Conservation (phyloP, 164 flowering plant genomes). For the Sedum album region DNA sequence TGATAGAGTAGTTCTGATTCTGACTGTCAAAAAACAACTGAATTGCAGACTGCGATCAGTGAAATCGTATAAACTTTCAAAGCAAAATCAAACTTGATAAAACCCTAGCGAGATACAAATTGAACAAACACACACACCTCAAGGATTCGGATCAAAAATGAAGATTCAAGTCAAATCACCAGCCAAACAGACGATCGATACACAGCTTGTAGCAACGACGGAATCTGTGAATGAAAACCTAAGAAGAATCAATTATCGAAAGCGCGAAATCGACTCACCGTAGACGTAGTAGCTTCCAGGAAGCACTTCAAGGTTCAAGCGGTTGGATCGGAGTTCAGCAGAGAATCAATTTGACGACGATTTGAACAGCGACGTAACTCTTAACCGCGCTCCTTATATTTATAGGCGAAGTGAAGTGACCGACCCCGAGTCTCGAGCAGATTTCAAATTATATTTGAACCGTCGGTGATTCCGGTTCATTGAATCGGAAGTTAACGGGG, state of each 20-base stretch:
- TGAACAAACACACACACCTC: background rate
- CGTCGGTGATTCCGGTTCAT: background rate
- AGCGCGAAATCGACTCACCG: background rate
- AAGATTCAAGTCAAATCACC: background rate
- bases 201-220: background rate
- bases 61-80: background rate
- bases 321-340: background rate
- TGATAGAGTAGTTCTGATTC: no score
- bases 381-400: background rate
- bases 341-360: background rate
- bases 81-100: background rate
- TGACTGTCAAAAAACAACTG: background rate
- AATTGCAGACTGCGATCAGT: background rate
- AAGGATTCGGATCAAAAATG: background rate
- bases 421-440: background rate
- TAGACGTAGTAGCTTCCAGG: background rate
- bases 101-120: background rate
- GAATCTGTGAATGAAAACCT: background rate
- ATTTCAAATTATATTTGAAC: background rate
- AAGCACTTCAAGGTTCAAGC: background rate
- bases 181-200: background rate
- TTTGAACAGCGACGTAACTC: background rate
- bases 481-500: background rate
- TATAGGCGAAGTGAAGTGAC: background rate
- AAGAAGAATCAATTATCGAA: no score